These are phyloP conservation scores for Hymenoscyphus occultus DNA, from an alignment of 2,329 filamentous ascomycete genomes.

Conservation along the genomic window DNA sequence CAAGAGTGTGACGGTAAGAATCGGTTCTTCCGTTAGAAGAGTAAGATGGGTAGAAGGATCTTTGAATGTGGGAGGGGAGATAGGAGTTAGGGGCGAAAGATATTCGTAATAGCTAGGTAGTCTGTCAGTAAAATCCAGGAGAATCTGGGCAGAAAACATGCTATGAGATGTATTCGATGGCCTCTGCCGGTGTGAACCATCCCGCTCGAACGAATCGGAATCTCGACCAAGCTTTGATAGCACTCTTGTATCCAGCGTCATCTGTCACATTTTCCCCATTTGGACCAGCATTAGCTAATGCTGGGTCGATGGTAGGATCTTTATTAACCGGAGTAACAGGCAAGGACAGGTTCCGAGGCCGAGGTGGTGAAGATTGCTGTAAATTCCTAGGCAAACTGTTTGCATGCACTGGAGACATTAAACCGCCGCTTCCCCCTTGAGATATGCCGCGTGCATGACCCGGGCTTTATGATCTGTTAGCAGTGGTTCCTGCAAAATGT, in stretches of 20 bases:
- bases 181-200: constrained; percentile 93
- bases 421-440: constrained; percentile 23
- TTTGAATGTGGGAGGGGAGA: constrained; percentile 86
- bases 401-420: constrained; percentile 29
- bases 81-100: constrained; percentile 87
- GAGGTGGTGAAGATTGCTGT: neutral
- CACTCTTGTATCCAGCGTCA: constrained; percentile 61
- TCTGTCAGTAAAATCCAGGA: constrained; percentile 17
- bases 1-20: constrained; percentile 85
- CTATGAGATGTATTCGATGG: constrained; percentile 92
- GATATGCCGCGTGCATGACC: constrained; percentile 33
- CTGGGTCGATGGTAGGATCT: constrained; percentile 33
- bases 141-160: constrained; percentile 42
- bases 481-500: constrained; percentile 48
- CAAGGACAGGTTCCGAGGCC: constrained; percentile 1
- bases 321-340: constrained; percentile 26
- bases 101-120: constrained; percentile 76
- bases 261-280: constrained; percentile 33
- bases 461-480: constrained; percentile 40
- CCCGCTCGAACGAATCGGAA: constrained; percentile 95
- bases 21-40: constrained; percentile 85
- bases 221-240: constrained; percentile 82
- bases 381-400: constrained; percentile 13
- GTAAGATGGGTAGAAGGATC: constrained; percentile 76
- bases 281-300: constrained; percentile 22